Evolutionary conservation across 2,329 filamentous ascomycete genomes (phyloP).

Genomic region (Geosmithia morbida): DNA sequence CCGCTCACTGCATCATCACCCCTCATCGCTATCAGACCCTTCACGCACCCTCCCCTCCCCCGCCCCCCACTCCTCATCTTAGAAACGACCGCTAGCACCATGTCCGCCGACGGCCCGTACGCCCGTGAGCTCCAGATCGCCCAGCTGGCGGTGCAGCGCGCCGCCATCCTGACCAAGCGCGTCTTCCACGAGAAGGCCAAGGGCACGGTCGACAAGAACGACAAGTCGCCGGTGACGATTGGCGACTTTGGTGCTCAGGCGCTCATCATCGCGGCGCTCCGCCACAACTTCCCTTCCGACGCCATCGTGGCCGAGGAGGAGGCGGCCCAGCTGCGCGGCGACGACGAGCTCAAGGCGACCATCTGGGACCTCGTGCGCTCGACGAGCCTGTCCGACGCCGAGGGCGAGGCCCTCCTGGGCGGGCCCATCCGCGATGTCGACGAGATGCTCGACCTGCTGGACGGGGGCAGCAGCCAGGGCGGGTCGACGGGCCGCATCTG

Average conservation of each 20-base stretch:
- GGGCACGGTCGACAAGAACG: slow-evolving; percentile 78
- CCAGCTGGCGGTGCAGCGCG: slow-evolving; percentile 78
- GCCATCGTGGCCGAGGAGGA: slow-evolving; percentile 94
- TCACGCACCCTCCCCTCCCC: too few species aligned
- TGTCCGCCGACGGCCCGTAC: slow-evolving; percentile 31
- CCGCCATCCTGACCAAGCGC: slow-evolving; percentile 35
- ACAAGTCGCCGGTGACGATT: slow-evolving; percentile 93
- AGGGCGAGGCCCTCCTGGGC: slow-evolving; percentile 48
- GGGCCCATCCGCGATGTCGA: slow-evolving; percentile 55
- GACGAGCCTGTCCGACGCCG: slow-evolving; percentile 46
- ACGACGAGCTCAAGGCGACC: slow-evolving; percentile 48
- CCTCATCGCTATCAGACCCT: too few species aligned
- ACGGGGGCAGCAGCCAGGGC: slow-evolving; percentile 54
- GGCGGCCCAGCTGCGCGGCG: slow-evolving; percentile 60
- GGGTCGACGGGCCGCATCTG: slow-evolving; percentile 70
- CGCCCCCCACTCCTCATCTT: background rate
- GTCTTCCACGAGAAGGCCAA: slow-evolving; percentile 72
- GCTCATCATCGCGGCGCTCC: slow-evolving; percentile 82
- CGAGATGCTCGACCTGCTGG: slow-evolving; percentile 52
- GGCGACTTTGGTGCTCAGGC: slow-evolving; percentile 97
- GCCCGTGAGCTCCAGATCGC: slow-evolving; percentile 68
- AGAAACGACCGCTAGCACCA: background rate
- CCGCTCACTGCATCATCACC: too few species aligned
- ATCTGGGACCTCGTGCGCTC: slow-evolving; percentile 75
- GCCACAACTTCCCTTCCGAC: slow-evolving; percentile 78